Base-by-base conservation (phyloP, 2,329 filamentous ascomycete species). In the Pyrenophora tritici-repentis region DNA sequence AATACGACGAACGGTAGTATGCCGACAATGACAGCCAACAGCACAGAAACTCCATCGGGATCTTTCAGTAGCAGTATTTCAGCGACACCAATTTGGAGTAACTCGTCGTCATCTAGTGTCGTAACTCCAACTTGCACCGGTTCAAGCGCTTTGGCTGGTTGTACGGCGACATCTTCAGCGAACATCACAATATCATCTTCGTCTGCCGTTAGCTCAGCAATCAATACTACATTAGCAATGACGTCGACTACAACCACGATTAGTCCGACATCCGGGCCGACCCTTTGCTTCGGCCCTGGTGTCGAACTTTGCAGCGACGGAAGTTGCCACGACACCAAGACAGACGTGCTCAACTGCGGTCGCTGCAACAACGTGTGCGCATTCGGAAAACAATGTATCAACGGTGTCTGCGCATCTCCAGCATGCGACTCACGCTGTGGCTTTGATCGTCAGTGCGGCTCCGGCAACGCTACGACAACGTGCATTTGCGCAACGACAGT, bases 361-460 rank as follows among this genome's bases (percentile, higher is more conserved):
- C 45, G 52, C 9, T 72, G 67, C 47, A 56, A 53, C 42, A 70
- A 63, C 31, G 14, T 22, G 4, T 73, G 71, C 47, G 42, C 55
- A 2, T 16, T 37, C 2, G 63, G 59, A 5, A 58, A 51, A 16
- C 36, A 46, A 12, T 74, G 71, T 43, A 56, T 60, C n/a, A 73
- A 74, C 48, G 71, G 71, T 13, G 67, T 71, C 0, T 74, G 71
- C 51, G 61, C 60, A 7, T 62, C 59, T 2, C 50, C 47, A 8
- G 46, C 62, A 8, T 74, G 71, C 55, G 62, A 71, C 47, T 68
- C 65, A 2, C 48, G 47, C 24, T 73, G 70, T 56, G 44, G 47
- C 9, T 59, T 58, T n/a, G 53, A 61, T 18, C 55, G 58, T 7
- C 39, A 57, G n/a, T 74, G 70, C 58, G 59, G 62, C 16, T 17